Evolutionary conservation across 192 early-diverging fungal species (phyloP).

Genomic region (Podochytrium sp.): DNA sequence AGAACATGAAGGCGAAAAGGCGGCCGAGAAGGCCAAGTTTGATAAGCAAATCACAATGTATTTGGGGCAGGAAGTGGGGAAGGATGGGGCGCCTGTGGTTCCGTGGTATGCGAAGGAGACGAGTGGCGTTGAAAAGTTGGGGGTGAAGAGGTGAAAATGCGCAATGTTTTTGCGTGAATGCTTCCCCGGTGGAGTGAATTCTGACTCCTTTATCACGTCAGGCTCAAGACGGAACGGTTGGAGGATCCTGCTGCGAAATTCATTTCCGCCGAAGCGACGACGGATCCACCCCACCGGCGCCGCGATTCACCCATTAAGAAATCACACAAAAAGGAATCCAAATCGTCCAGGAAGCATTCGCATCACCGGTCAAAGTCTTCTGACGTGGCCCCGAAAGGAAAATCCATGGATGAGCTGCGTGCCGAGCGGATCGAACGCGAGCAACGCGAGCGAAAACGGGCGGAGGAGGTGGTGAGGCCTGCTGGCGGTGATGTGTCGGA

Average conservation of each 20-base stretch:
- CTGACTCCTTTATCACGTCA: not conserved
- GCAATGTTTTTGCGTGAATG: too few species aligned
- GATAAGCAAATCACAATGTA: slow-evolving; percentile 69
- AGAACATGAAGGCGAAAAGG: slow-evolving; percentile 60
- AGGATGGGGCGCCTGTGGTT: slow-evolving; percentile 26
- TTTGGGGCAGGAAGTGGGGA: slow-evolving; percentile 48
- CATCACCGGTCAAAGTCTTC: not conserved
- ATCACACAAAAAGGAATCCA: slow-evolving; percentile 8
- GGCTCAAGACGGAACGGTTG: not conserved
- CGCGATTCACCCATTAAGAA: not conserved
- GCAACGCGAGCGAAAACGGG: slow-evolving; percentile 25
- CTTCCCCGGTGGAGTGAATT: not conserved
- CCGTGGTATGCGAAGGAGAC: slow-evolving; percentile 41
- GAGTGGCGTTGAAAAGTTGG: not conserved
- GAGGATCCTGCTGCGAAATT: slow-evolving; percentile 16
- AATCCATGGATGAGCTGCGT: slow-evolving; percentile 39
- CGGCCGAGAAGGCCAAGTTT: slow-evolving; percentile 56
- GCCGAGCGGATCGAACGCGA: slow-evolving; percentile 39
- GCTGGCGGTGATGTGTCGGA: slow-evolving; percentile 9
- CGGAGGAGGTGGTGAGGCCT: slow-evolving; percentile 29
- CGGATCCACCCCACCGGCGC: too few species aligned
- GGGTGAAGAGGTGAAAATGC: not conserved
- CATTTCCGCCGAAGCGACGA: slow-evolving; percentile 3
- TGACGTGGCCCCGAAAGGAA: not conserved
- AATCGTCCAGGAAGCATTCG: not conserved